Conservation (phyloP, 805 yeast genomes). For the Hanseniaspora occidentalis region DNA sequence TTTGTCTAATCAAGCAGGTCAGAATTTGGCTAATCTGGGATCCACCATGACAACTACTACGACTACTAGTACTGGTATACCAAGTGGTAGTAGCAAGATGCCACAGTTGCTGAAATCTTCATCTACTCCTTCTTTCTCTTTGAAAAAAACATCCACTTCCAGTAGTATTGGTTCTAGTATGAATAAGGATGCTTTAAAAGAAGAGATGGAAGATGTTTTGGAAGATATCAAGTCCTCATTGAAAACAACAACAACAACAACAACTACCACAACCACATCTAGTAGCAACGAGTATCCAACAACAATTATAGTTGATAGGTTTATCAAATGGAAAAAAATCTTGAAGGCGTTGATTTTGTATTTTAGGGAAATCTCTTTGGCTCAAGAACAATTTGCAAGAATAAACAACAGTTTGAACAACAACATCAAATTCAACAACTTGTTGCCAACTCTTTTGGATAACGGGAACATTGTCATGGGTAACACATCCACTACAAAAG, state of each 20-base stretch:
- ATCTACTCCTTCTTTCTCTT: neutral
- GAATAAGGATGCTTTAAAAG: neutral
- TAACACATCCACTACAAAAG: constrained; percentile 4
- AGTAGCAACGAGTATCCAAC: constrained; percentile 45
- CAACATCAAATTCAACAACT: constrained; percentile 33
- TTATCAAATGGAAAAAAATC: constrained; percentile 70
- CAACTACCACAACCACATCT: constrained; percentile 3
- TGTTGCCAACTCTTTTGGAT: constrained; percentile 26
- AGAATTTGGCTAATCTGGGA: too few relatives aligned
- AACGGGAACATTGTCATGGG: constrained; percentile 24
- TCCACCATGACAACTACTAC: constrained; percentile 2
- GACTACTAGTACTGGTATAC: constrained; percentile 1
- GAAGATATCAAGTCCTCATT: too few relatives aligned
- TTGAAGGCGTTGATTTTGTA: constrained; percentile 59
- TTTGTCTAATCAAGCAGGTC: neutral
- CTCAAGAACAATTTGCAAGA: constrained; percentile 63
- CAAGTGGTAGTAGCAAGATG: too few relatives aligned
- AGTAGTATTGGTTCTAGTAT: neutral
- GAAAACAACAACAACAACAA: constrained; percentile 3
- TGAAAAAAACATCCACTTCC: neutral
- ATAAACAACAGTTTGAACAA: constrained; percentile 63
- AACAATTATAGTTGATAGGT: constrained; percentile 65
- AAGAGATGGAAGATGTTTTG: neutral
- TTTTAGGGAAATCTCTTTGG: constrained; percentile 60
- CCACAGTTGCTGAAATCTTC: neutral